These are phyloP conservation scores for Pseudogymnoascus sp. DNA, from an alignment of 2,329 filamentous ascomycete species.

Conservation along the genomic window DNA sequence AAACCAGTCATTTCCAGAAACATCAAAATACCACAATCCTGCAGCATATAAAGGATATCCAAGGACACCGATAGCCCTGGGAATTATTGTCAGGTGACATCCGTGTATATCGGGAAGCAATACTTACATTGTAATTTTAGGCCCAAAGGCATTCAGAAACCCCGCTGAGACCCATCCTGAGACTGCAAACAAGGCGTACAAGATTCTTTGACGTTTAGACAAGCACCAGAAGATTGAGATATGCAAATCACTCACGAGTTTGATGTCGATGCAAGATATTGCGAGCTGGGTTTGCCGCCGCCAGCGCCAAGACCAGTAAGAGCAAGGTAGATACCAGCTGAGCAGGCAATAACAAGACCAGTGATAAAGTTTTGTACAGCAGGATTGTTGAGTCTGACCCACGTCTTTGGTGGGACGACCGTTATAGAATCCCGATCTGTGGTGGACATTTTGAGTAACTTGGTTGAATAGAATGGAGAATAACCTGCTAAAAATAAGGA, in stretches of 20 bases:
- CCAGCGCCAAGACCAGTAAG: constrained; percentile 16
- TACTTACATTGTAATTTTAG: constrained; percentile 8
- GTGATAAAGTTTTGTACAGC: background rate
- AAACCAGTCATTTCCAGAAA: constrained; percentile 14
- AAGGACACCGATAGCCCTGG: constrained; percentile 11
- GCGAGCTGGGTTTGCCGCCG: constrained; percentile 15
- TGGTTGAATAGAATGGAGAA: background rate
- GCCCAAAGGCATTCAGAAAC: constrained; percentile 12
- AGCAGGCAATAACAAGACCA: constrained; percentile 13
- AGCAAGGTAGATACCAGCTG: constrained; percentile 16
- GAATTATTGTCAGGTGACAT: background rate
- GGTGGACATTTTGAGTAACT: background rate
- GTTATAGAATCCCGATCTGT: background rate
- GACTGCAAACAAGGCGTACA: constrained; percentile 15
- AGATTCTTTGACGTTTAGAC: background rate
- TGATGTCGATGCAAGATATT: background rate
- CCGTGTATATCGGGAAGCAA: background rate
- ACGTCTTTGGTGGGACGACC: background rate
- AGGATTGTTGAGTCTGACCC: background rate
- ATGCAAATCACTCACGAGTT: constrained; percentile 1
- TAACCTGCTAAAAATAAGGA: background rate
- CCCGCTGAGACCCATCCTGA: constrained; percentile 12
- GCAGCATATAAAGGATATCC: constrained; percentile 12
- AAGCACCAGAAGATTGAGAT: background rate
- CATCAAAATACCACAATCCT: constrained; percentile 13